Evolutionary conservation across 2,329 filamentous ascomycete genomes (phyloP), one percentile per base, ranked within the genome.

Genomic region (Aspergillus ustus): DNA sequence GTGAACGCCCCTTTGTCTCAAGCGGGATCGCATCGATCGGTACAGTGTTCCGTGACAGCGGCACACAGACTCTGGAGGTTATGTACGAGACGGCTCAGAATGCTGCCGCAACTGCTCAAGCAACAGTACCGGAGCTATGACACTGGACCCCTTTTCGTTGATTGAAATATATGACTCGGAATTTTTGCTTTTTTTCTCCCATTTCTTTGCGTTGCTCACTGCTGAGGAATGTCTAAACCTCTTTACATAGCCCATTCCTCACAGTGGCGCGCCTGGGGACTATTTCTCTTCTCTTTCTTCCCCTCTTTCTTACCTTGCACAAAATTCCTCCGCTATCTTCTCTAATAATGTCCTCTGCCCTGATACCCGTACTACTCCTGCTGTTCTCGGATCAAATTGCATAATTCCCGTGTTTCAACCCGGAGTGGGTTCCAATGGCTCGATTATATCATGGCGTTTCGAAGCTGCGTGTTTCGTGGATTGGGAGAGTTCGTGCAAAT

Each of bases 1-100:
- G 95, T 69, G 93, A 97, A 61, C 73, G 75, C 37, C 72, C 76
- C 8, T 76, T 80, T 65, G 75, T 75, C 57, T 70, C 74, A 20
- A 57, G 69, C 15, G 71, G 68, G 9, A 67, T 77, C 15, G 66
- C 70, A 20, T 71, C 73, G 3, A 68, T 77, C 60, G 74, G 69
- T 48, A 72, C 75, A 5, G 72, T 74, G 6, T 71, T 77, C 34
- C 69, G 71, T 1, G 73, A 73, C 40, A 69, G 61, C 25, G 69
- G 68, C 29, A 76, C 72, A 1, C 68, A 69, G 48, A 68, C 63
- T 7, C 57, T 77, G 2, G 84, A 83, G 62, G 81, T 84, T 61
- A 78, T 83, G 48, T 81, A 80, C 62, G 78, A 81, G 62, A 79
- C 80, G 40, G 81, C 78, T 22, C 80, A 81, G 71, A 78, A 77